phyloP scores from a whole-genome alignment of 345 rosid species.

The Eucalyptus erythrocorys region DNA sequence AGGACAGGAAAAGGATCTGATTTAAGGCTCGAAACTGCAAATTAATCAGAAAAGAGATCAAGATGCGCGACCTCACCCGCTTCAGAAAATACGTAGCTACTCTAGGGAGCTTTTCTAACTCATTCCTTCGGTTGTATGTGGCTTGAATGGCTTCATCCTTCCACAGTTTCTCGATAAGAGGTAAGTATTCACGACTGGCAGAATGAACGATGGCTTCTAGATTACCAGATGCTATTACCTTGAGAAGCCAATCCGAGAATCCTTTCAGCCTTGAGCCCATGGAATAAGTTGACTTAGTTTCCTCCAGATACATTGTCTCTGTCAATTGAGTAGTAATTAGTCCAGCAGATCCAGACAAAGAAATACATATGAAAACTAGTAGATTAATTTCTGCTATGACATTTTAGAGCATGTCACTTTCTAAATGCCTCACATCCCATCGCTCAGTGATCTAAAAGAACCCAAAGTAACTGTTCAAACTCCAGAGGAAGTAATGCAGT shows the following conservation, averaged over 20 bases:
- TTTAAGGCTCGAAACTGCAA: neutral
- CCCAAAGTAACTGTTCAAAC: neutral
- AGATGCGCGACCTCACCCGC: conserved; percentile 29
- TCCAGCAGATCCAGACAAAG: neutral
- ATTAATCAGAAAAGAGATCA: neutral
- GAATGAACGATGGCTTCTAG: conserved; percentile 57
- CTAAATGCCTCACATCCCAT: neutral
- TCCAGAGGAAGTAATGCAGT: neutral
- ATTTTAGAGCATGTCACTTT: neutral
- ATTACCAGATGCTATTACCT: conserved; percentile 57
- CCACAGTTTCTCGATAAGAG: conserved; percentile 56
- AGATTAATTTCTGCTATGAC: neutral
- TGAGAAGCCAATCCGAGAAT: conserved; percentile 73
- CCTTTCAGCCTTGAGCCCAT: conserved; percentile 38
- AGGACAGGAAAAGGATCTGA: neutral
- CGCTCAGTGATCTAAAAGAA: neutral
- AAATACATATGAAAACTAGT: neutral
- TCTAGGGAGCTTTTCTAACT: conserved; percentile 55
- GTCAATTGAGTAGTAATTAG: neutral
- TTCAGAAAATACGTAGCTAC: conserved; percentile 67
- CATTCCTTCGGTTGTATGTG: conserved; percentile 59
- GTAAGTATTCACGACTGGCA: conserved; percentile 51
- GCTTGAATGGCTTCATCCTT: conserved; percentile 68
- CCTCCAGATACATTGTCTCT: conserved; percentile 18
- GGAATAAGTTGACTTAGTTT: conserved; percentile 22